These are phyloP conservation scores for Aureobasidium lini DNA, from an alignment of 2,329 filamentous ascomycete genomes.

Conservation along the genomic window DNA sequence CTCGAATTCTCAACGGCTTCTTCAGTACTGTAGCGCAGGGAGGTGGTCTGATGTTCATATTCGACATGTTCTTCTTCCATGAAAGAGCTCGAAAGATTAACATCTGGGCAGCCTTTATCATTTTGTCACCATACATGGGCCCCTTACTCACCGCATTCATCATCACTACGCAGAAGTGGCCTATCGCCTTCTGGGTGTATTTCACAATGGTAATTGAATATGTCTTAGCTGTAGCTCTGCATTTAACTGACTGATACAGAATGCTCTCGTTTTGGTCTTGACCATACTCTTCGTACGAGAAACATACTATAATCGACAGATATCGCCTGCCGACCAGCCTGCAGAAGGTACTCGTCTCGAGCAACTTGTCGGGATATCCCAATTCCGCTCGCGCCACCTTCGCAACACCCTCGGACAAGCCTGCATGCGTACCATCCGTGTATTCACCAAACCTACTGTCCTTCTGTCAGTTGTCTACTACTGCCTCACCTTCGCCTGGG, in stretches of 20 bases:
- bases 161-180: constrained; percentile 36
- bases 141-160: constrained; percentile 43
- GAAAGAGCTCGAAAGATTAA: constrained; percentile 37
- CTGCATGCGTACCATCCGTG: constrained; percentile 29
- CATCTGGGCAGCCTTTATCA: constrained; percentile 32
- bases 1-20: constrained; percentile 39
- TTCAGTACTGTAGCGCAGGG: constrained; percentile 37
- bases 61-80: constrained; percentile 56
- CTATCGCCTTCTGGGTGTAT: constrained; percentile 43
- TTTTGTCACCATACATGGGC: constrained; percentile 34
- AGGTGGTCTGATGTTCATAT: constrained; percentile 39
- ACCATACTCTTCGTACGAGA: constrained; percentile 40
- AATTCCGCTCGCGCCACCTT: constrained; percentile 23
- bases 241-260: not conserved
- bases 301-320: constrained; percentile 43
- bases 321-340: constrained; percentile 26
- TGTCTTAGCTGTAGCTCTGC: not conserved
- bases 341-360: constrained; percentile 24
- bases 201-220: constrained; percentile 26
- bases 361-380: constrained; percentile 30
- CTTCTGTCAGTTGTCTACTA: constrained; percentile 32
- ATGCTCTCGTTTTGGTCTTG: constrained; percentile 30
- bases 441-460: constrained; percentile 33
- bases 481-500: constrained; percentile 27
- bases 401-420: constrained; percentile 30